Evolutionary conservation across 345 rosid species (phyloP).

Genomic region (Murraya koenigii): DNA sequence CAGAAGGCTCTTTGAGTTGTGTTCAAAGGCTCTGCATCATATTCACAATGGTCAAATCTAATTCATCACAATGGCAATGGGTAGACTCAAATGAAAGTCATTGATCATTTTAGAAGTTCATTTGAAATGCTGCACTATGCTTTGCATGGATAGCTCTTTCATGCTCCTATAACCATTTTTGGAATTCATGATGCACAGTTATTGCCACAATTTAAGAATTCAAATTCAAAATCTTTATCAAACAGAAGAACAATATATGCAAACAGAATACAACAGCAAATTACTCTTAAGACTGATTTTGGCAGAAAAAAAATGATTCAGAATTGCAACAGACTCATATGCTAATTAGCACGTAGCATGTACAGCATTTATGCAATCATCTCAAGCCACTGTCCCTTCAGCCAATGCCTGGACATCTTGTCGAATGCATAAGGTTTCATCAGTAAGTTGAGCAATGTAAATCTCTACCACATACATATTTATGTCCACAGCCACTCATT

Average conservation of each 20-base stretch:
- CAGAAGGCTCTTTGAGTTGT: too few relatives aligned
- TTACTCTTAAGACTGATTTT: constrained; percentile 18
- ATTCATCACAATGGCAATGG: too few relatives aligned
- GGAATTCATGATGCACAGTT: neutral
- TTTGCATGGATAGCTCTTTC: constrained; percentile 15
- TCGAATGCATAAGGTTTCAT: neutral
- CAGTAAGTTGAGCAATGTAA: neutral
- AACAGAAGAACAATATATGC: neutral
- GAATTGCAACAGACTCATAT: neutral
- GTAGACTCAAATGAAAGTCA: too few relatives aligned
- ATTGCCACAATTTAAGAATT: neutral
- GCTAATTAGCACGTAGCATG: neutral
- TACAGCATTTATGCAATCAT: neutral
- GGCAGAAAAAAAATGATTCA: constrained; percentile 9
- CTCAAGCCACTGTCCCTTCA: neutral
- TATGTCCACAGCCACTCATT: neutral
- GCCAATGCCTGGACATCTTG: neutral
- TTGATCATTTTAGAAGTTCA: too few relatives aligned
- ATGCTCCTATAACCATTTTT: constrained; percentile 23
- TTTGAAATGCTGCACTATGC: too few relatives aligned
- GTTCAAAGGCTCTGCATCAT: too few relatives aligned
- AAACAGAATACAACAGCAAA: neutral
- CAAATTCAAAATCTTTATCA: constrained; percentile 9
- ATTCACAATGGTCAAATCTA: too few relatives aligned
- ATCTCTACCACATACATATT: neutral